Conservation (phyloP, 148 eudicot genomes). For the Talinum fruticosum region DNA sequence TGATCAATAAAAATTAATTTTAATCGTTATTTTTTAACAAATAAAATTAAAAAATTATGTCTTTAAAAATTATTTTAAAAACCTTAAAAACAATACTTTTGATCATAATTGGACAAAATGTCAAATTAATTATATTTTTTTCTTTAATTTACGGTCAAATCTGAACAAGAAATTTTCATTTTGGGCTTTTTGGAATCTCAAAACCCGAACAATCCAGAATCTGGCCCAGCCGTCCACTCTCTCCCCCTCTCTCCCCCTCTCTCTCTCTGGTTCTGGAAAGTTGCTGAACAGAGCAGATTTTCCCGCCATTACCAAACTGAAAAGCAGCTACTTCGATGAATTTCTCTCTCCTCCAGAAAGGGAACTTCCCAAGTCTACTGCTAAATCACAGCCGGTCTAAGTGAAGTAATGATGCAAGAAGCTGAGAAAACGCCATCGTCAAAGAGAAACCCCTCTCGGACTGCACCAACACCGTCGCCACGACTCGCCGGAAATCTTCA, state of each 20-base stretch:
- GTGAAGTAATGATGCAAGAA: constrained; percentile 4
- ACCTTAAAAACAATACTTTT: too few species aligned
- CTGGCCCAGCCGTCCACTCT: background rate
- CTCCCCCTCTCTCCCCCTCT: background rate
- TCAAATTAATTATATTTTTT: too few species aligned
- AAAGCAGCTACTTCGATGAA: background rate
- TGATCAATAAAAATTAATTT: too few species aligned
- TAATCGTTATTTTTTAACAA: too few species aligned
- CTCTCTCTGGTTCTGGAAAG: background rate
- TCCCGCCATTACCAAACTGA: background rate
- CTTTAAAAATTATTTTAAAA: too few species aligned
- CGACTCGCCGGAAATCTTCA: constrained; percentile 10
- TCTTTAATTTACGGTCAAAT: too few species aligned
- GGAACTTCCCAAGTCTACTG: background rate
- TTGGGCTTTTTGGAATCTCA: background rate
- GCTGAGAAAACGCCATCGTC: background rate
- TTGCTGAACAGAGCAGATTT: background rate
- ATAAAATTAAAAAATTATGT: too few species aligned
- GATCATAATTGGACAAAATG: too few species aligned
- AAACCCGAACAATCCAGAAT: background rate
- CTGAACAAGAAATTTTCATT: background rate
- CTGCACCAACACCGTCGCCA: constrained; percentile 22
- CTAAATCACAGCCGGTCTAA: background rate
- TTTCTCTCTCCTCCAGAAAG: background rate
- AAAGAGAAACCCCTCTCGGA: constrained; percentile 32